phyloP scores from a whole-genome alignment of 1,284 basidiomycete species.

The Boletus calvinii region DNA sequence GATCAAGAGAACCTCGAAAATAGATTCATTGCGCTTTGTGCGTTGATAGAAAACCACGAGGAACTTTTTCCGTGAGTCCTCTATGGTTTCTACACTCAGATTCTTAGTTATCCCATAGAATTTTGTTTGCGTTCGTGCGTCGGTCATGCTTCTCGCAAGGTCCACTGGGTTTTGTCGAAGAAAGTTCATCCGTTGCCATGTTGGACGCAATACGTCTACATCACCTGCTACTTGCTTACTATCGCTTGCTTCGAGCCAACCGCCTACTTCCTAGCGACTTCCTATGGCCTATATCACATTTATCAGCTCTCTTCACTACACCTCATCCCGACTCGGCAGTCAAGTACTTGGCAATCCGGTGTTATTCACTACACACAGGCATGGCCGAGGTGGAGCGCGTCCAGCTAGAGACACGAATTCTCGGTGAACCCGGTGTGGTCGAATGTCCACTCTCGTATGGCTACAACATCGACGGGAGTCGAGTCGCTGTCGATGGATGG shows the following conservation, averaged over 20 bases:
- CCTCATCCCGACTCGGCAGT: slow-evolving; percentile 62
- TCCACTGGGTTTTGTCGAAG: slow-evolving; percentile 48
- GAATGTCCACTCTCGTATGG: slow-evolving; percentile 61
- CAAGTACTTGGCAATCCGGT: slow-evolving; percentile 71
- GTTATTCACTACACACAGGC: slow-evolving; percentile 70
- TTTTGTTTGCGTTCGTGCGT: slow-evolving; percentile 50
- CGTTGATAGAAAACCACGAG: slow-evolving; percentile 65
- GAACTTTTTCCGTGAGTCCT: slow-evolving; percentile 72
- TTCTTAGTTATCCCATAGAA: slow-evolving; percentile 36
- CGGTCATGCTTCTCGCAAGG: slow-evolving; percentile 50
- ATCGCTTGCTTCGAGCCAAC: slow-evolving; percentile 75
- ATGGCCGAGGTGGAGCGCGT: slow-evolving; percentile 77
- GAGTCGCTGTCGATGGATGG: slow-evolving; percentile 68
- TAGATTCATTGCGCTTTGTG: slow-evolving; percentile 58
- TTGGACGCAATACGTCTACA: slow-evolving; percentile 54
- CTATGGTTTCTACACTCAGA: slow-evolving; percentile 2
- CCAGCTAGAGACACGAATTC: slow-evolving; percentile 56
- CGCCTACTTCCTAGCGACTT: slow-evolving; percentile 60
- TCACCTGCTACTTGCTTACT: slow-evolving; percentile 72
- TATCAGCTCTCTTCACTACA: slow-evolving; percentile 57
- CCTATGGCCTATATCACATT: slow-evolving; percentile 64
- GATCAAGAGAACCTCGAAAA: slow-evolving; percentile 46
- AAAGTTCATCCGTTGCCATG: slow-evolving; percentile 29
- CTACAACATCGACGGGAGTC: slow-evolving; percentile 42
- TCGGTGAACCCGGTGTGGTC: slow-evolving; percentile 55